These are phyloP conservation scores for Kluyveromyces wickerhamii DNA, from an alignment of 805 yeast genomes.

Conservation along the genomic window DNA sequence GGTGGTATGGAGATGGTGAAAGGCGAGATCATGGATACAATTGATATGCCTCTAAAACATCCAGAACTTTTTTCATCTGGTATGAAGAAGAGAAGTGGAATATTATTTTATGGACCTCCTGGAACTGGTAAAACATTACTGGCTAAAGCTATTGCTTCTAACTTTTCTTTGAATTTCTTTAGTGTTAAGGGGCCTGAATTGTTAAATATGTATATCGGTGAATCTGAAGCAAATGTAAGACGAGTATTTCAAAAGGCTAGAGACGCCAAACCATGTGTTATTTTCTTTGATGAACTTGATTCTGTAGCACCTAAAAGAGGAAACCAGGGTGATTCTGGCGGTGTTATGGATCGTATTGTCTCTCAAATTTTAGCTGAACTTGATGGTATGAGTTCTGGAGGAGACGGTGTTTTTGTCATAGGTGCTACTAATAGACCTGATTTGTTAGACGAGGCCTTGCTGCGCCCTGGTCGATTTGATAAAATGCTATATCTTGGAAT, in stretches of 20 bases:
- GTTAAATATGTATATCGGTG: constrained; percentile 96
- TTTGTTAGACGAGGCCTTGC: constrained; percentile 82
- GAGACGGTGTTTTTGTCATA: constrained; percentile 88
- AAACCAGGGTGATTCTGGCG: constrained; percentile 97
- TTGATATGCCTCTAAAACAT: constrained; percentile 89
- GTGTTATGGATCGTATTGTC: constrained; percentile 97
- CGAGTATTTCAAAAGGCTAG: constrained; percentile 89
- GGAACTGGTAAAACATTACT: constrained; percentile 95
- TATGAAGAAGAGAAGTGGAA: constrained; percentile 88
- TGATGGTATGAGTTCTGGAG: constrained; percentile 86
- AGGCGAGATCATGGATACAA: constrained; percentile 88
- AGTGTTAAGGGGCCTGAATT: constrained; percentile 97
- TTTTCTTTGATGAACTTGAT: constrained; percentile 94
- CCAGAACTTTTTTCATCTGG: constrained; percentile 87
- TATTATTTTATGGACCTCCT: constrained; percentile 94
- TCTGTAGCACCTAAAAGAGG: constrained; percentile 98
- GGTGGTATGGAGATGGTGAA: constrained; percentile 91
- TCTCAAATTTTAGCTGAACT: constrained; percentile 90
- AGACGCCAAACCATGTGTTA: constrained; percentile 96
- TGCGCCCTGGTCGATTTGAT: constrained; percentile 93
- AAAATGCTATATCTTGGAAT: constrained; percentile 91
- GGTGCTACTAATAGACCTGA: constrained; percentile 99
- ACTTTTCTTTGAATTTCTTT: constrained; percentile 87
- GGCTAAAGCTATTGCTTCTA: constrained; percentile 96
- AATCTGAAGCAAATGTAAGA: constrained; percentile 94